Conservation (phyloP, 225 moss, liverwort and hornwort species). For the Pleurozium schreberi region DNA sequence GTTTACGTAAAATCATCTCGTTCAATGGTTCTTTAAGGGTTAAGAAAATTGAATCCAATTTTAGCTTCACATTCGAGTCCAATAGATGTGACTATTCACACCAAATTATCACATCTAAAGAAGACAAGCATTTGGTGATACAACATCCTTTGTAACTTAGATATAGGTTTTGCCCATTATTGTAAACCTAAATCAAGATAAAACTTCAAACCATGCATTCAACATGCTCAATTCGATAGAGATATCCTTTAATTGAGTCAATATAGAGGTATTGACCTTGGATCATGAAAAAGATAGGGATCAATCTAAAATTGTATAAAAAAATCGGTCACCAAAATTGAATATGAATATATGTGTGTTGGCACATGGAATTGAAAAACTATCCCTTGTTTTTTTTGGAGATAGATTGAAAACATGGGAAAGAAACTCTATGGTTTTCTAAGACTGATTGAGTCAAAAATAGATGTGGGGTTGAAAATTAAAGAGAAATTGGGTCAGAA, state of each 20-base stretch:
- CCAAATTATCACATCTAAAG: background rate
- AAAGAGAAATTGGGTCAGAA: accelerated
- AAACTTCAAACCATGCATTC: background rate
- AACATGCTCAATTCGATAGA: background rate
- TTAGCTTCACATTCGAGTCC: background rate
- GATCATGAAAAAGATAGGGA: background rate
- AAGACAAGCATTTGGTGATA: background rate
- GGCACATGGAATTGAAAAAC: background rate
- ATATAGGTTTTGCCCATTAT: accelerated
- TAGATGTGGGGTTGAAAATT: background rate
- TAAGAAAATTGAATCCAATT: background rate
- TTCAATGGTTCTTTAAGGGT: background rate
- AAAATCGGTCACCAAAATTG: background rate
- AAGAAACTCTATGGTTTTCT: background rate
- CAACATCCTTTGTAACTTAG: background rate
- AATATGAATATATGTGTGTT: background rate
- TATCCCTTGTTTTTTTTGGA: accelerated
- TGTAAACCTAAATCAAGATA: background rate
- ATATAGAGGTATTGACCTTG: background rate
- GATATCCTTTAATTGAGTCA: background rate
- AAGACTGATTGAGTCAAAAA: background rate
- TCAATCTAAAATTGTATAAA: no score
- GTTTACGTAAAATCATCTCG: accelerated
- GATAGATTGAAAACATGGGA: background rate
- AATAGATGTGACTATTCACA: slow-evolving; percentile 3